These are phyloP conservation scores for Leucocoprinus leucothites DNA, from an alignment of 768 basidiomycete genomes.

Conservation along the genomic window DNA sequence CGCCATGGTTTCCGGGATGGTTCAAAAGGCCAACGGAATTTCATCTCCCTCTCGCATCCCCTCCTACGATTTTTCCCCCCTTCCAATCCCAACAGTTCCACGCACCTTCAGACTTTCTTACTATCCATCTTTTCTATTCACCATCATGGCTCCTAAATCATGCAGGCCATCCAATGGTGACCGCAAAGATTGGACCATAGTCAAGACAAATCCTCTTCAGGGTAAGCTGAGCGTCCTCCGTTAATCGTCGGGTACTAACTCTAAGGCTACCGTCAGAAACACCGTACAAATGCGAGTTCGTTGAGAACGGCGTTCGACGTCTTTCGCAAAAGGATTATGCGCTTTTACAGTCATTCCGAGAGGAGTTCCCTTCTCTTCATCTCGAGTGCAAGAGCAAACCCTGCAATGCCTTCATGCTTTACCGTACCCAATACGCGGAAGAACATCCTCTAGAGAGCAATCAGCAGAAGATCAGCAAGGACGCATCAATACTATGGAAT, in stretches of 20 bases:
- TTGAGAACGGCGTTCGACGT: neutral
- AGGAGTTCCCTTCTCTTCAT: neutral
- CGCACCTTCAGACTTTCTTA: neutral
- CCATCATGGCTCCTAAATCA: neutral
- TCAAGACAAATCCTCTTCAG: neutral
- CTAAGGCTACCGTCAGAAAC: too few relatives aligned
- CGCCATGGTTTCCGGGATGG: neutral
- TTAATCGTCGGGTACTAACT: neutral
- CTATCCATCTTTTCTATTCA: neutral
- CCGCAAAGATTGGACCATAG: too few relatives aligned
- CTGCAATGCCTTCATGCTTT: slow-evolving; percentile 28
- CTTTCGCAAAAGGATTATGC: neutral
- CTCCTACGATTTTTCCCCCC: too few relatives aligned
- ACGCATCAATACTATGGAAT: slow-evolving; percentile 29
- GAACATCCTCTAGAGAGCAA: slow-evolving; percentile 17
- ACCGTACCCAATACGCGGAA: slow-evolving; percentile 26
- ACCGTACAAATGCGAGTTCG: too few relatives aligned
- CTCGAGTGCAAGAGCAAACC: neutral
- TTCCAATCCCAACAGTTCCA: neutral
- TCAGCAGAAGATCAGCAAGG: slow-evolving; percentile 32
- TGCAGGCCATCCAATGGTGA: too few relatives aligned
- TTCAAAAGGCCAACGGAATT: slow-evolving; percentile 3
- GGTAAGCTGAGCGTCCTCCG: neutral
- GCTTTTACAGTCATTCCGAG: neutral
- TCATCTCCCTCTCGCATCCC: neutral